A percentile compares a stretch with the other conserved stretches of the same genome.
Evolutionary conservation across 108 stramenopile species (phyloP).

Genomic region (Licmophora abbreviata): DNA sequence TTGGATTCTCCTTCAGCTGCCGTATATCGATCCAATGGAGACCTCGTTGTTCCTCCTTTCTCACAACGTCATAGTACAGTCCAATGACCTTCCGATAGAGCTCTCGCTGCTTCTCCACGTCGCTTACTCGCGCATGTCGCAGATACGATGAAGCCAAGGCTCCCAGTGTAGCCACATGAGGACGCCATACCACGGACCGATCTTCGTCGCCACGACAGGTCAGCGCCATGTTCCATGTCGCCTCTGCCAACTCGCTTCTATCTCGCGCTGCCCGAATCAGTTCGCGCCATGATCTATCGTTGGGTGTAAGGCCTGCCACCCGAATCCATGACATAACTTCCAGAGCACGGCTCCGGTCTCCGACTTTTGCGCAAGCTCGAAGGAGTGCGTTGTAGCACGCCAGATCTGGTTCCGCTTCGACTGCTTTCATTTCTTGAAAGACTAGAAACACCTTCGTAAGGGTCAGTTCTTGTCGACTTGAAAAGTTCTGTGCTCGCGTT

Average conservation of each 20-base stretch:
- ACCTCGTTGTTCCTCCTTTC: conserved; percentile 20
- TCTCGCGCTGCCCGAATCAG: conserved; percentile 51
- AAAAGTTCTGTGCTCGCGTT: neutral
- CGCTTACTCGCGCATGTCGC: conserved; percentile 8
- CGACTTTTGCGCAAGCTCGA: conserved; percentile 62
- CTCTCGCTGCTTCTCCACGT: conserved; percentile 16
- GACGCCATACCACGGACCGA: conserved; percentile 4
- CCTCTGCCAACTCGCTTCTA: conserved; percentile 43
- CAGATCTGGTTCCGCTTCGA: conserved; percentile 62
- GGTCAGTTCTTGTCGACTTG: neutral
- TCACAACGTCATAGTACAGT: conserved; percentile 29
- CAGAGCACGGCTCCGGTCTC: conserved; percentile 48
- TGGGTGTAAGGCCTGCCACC: conserved; percentile 46
- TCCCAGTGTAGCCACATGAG: conserved; percentile 10
- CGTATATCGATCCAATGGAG: conserved; percentile 22
- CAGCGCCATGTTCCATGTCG: conserved; percentile 47
- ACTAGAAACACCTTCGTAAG: conserved; percentile 76
- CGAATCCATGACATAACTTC: conserved; percentile 50
- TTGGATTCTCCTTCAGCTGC: conserved; percentile 26
- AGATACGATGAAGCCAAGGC: conserved; percentile 13
- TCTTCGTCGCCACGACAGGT: conserved; percentile 8
- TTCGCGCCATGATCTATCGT: conserved; percentile 56
- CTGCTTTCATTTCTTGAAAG: conserved; percentile 75
- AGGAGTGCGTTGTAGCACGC: conserved; percentile 80
- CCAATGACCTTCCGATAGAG: conserved; percentile 23